Percentiles rank a stretch among this genome's conserved stretches.
These are phyloP conservation scores for Plenodomus tracheiphilus DNA, from an alignment of 2,329 filamentous ascomycete genomes.

Conservation along the genomic window DNA sequence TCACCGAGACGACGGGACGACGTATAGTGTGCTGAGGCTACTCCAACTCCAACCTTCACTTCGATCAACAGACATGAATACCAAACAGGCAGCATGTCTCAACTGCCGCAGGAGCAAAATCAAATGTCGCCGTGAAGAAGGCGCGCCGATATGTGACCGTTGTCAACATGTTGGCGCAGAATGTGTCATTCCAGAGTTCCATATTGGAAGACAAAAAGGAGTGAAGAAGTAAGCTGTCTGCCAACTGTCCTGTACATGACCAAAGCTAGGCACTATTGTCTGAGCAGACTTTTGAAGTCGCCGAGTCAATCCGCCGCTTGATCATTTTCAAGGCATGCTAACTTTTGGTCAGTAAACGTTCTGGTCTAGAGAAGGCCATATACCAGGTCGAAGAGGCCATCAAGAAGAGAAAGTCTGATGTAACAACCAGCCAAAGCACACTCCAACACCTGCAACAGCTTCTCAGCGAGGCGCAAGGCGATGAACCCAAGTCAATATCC, in stretches of 20 bases:
- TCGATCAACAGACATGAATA: constrained; percentile 18
- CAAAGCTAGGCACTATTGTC: no score
- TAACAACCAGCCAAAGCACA: constrained; percentile 23
- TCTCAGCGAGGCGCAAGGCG: constrained; percentile 52
- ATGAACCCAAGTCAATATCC: constrained; percentile 7
- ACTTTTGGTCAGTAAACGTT: constrained; percentile 62
- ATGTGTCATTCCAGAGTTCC: constrained; percentile 69
- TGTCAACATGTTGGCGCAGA: constrained; percentile 62
- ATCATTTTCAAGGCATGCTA: not conserved
- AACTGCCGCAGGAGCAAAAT: constrained; percentile 70
- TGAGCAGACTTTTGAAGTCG: constrained; percentile 6
- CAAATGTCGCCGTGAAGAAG: constrained; percentile 58
- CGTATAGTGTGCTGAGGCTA: not conserved
- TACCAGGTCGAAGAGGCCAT: constrained; percentile 72
- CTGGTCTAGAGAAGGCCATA: constrained; percentile 73
- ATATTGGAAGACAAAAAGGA: constrained; percentile 73
- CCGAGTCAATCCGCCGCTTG: not conserved
- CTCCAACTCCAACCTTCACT: not conserved
- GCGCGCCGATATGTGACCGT: constrained; percentile 62
- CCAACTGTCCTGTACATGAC: no score
- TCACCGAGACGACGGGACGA: not conserved
- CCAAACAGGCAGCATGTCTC: constrained; percentile 60
- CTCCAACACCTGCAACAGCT: constrained; percentile 52
- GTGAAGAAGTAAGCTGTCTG: constrained; percentile 67
- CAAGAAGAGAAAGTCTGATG: constrained; percentile 37